Base-by-base conservation (phyloP, 345 rosid genomes). In the Viola odorata region DNA sequence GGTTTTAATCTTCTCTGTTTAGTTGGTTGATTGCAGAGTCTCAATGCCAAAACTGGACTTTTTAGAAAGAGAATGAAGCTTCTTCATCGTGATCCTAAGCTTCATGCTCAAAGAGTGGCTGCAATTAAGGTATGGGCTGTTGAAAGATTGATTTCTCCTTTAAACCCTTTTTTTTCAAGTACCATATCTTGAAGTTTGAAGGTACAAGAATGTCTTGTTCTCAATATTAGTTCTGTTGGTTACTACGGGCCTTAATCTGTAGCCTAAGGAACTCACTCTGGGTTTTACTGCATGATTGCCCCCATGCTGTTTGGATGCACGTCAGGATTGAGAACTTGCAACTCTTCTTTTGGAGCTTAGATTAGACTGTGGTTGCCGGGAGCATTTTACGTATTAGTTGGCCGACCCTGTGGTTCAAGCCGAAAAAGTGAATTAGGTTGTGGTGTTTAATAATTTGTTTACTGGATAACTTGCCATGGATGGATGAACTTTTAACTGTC, bases 21-120 rank as follows among this genome's bases (percentile, higher is more conserved):
- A 80, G 81, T 64, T 75, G 76, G 74, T 60, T 73, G 67, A 62
- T 75, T 82, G 71, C 84, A 92, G 96, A 84, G 86, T 79, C 94
- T 92, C 38, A 92, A 92, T 78, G 98, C 95, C 62, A 89, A 86
- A 80, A 92, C 96, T 49, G 98, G 96, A 69, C 73, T 89, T 37
- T 84, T 92, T 74, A 89, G 88, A 62, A 92, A 87, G 50, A 80
- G 94, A 64, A 92, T 92, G 96, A 87, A 85, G 83, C 78, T 91
- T 50, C 85, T 89, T 66, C 98, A 92, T 68, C 69, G 86, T 41
- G 83, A 92, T 77, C 96, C 96, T 1, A 80, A 51, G 39, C 96
- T 89, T 71, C 92, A 73, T 62, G 98, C 96, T 8, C 91, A 89
- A 65, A 77, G 96, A 68, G 88, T 85, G 66, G 95, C 96, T 81